Conservation (phyloP, 805 yeast genomes). For the Suhomyces sp. region DNA sequence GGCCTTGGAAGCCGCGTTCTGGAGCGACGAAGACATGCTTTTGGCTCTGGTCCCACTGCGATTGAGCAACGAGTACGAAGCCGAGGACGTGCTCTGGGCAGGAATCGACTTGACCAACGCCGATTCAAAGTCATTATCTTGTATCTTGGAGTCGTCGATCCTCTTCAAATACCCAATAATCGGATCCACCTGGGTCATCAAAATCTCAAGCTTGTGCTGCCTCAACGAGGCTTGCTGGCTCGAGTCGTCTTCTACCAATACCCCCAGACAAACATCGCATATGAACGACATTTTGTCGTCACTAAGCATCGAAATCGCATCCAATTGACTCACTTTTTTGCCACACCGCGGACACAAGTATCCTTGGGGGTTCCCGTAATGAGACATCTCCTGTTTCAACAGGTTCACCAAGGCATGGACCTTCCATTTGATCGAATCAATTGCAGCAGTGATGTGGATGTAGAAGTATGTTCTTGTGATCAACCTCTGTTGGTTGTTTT, state of each 20-base stretch:
- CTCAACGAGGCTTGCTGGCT: constrained; percentile 76
- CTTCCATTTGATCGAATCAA: constrained; percentile 95
- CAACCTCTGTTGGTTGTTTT: constrained; percentile 57
- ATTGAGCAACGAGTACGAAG: constrained; percentile 65
- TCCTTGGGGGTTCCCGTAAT: constrained; percentile 89
- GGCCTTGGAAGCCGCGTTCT: constrained; percentile 55
- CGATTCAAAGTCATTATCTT: constrained; percentile 40
- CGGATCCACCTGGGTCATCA: constrained; percentile 90
- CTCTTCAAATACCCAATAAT: constrained; percentile 73
- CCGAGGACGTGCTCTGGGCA: constrained; percentile 66
- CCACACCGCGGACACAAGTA: constrained; percentile 86
- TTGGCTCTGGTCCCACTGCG: constrained; percentile 30
- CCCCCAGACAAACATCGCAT: constrained; percentile 80
- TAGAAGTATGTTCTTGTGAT: constrained; percentile 78
- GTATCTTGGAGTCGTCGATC: constrained; percentile 39
- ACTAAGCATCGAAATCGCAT: constrained; percentile 78
- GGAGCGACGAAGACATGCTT: constrained; percentile 28
- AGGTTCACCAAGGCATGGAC: constrained; percentile 79
- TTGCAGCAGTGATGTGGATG: constrained; percentile 87
- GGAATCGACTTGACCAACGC: constrained; percentile 83
- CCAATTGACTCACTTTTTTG: constrained; percentile 77
- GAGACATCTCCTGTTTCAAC: constrained; percentile 78
- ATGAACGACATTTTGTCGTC: constrained; percentile 77
- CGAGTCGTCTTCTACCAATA: constrained; percentile 82
- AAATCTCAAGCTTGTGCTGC: constrained; percentile 74